These are phyloP conservation scores for Wallemia ichthyophaga DNA, from an alignment of 1,284 basidiomycete species.

Conservation along the genomic window DNA sequence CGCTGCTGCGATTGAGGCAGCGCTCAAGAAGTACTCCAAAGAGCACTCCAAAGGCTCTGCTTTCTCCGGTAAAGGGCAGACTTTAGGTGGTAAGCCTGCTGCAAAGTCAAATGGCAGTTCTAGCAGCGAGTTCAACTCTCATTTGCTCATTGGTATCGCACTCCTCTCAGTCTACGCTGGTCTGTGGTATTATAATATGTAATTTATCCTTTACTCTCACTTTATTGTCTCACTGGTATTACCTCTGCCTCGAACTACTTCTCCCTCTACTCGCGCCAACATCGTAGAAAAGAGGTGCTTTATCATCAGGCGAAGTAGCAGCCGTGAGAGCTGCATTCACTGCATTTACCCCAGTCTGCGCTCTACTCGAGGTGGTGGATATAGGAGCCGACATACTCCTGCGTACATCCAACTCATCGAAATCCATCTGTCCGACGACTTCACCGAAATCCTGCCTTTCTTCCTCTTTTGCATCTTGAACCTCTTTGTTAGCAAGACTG, in stretches of 20 bases:
- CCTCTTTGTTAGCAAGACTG: neutral
- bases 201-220: too few species aligned
- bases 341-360: neutral
- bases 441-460: neutral
- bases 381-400: neutral
- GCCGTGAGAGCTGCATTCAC: neutral
- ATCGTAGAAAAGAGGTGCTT: neutral
- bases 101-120: neutral
- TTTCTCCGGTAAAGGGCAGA: neutral
- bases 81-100: neutral
- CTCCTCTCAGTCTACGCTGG: neutral
- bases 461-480: neutral
- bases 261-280: neutral
- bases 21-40: slow-evolving; percentile 11
- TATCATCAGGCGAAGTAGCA: neutral
- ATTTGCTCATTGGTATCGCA: neutral
- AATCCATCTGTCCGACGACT: neutral
- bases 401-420: neutral
- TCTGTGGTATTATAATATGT: neutral
- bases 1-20: slow-evolving; percentile 7
- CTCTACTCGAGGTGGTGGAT: neutral
- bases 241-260: neutral
- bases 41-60: slow-evolving; percentile 9
- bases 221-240: too few species aligned
- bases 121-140: neutral